Percentiles rank a stretch among this genome's conserved stretches.
Conservation (phyloP, 2,329 filamentous ascomycete species). For the Ustulina deusta region DNA sequence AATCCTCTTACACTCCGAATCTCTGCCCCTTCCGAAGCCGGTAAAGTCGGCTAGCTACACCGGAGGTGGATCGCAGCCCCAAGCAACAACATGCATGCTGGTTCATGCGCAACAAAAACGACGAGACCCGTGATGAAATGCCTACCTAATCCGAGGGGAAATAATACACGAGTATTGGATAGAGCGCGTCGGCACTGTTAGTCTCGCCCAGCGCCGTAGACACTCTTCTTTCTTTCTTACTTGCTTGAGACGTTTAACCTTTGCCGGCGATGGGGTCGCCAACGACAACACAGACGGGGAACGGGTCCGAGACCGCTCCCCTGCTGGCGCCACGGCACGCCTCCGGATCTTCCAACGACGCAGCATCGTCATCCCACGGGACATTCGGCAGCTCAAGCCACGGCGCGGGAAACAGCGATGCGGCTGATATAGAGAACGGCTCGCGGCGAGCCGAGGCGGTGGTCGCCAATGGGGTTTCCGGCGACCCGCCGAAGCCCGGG, state of each 20-base stretch:
- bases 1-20: background rate
- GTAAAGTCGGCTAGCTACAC: constrained; percentile 14
- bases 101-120: background rate
- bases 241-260: background rate
- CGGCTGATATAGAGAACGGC: constrained; percentile 27
- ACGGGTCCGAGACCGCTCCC: constrained; percentile 44
- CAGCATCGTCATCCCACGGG: constrained; percentile 34
- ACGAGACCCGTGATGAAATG: background rate
- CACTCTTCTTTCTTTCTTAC: background rate
- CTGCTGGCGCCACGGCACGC: constrained; percentile 41
- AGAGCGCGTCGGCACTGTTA: background rate
- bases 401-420: constrained; percentile 44
- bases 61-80: constrained; percentile 2
- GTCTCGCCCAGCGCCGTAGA: background rate
- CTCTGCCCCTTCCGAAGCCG: constrained; percentile 5
- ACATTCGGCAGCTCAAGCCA: constrained; percentile 37
- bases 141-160: background rate
- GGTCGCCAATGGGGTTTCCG: constrained; percentile 47
- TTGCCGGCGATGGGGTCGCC: constrained; percentile 31
- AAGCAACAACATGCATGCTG: background rate
- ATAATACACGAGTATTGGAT: background rate
- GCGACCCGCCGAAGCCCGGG: constrained; percentile 42
- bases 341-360: constrained; percentile 29
- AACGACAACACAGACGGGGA: constrained; percentile 35
- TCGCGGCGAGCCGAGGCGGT: constrained; percentile 41